Base-by-base conservation (phyloP, 225 moss, liverwort and hornwort genomes). In the Marchantia paleacea region DNA sequence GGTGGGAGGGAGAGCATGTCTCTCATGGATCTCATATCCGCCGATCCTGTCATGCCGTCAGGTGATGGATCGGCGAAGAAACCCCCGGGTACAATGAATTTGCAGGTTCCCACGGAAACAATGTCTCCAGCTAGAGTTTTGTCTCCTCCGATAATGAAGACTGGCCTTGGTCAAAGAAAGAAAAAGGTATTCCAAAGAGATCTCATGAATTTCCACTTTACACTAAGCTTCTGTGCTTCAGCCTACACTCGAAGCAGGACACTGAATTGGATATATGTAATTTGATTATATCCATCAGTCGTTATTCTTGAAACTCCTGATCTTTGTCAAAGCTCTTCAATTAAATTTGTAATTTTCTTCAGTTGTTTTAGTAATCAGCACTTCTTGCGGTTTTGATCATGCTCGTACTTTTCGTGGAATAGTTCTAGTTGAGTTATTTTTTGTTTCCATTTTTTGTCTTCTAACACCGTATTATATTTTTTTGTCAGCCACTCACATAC, bases 1-100 rank as follows among this genome's bases (percentile, higher is more conserved):
- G 85, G 71, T 39, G 73, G 81, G 55, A 83, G 63, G 58, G 76
- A 63, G 66, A 53, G 70, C 54, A 82, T 84, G 47, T 94, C 92
- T 78, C 95, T 99, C 18, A 95, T 99, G 92, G 95, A 99, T 91
- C 87, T 95, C 71, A 95, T 99, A 26, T 89, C 95, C 10, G 90
- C 99, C 82, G 99, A 99, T 91, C 90, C 91, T 18, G 85, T 91
- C 26, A 89, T 89, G 10, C 79, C 93, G 62, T 81, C 89, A 13
- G 89, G 84, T 81, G 88, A 91, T 57, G 92, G 90, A 81, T 90
- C 95, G 74, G 89, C 89, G 52, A 91, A 90, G 77, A 94, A 91
- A 83, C 83, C 89, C 76, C 82, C 92, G 55, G 75, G 85, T 82
- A 90, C 86, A 78, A 85, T 89, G 3, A 85, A 87, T 73, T 83